Percentiles rank a stretch among this genome's conserved stretches.
These are phyloP conservation scores for Phlyctochytrium bullatum DNA, from an alignment of 192 early-diverging fungal genomes.

Conservation along the genomic window DNA sequence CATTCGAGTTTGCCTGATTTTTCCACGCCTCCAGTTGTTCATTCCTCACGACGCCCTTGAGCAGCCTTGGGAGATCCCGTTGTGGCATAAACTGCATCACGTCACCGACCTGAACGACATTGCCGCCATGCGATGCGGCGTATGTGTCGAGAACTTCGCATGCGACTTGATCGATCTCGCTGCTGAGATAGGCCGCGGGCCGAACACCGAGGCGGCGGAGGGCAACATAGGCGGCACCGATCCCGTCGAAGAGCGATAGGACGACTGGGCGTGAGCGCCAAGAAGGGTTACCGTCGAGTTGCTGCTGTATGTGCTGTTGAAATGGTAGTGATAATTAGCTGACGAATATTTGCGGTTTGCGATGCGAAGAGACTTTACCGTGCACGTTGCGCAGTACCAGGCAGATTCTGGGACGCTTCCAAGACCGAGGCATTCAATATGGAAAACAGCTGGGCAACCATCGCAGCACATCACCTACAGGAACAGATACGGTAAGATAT, in stretches of 20 bases:
- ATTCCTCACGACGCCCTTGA: not conserved
- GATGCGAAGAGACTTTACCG: not conserved
- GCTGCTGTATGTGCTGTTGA: not conserved
- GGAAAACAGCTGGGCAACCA: constrained; percentile 5
- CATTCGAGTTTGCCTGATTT: not conserved
- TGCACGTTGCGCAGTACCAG: not conserved
- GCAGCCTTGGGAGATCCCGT: not conserved
- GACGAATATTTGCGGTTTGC: not conserved
- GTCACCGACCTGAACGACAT: constrained; percentile 7
- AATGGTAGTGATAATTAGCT: too few relatives aligned
- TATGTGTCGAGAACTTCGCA: constrained; percentile 6
- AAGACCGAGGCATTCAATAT: not conserved
- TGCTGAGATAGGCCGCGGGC: constrained; percentile 4
- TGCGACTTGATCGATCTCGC: constrained; percentile 1
- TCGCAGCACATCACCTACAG: constrained; percentile 5
- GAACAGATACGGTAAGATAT: too few relatives aligned
- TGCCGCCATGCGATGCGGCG: not conserved
- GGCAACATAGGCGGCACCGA: constrained; percentile 9
- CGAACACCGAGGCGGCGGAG: constrained; percentile 3
- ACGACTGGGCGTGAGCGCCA: constrained; percentile 1
- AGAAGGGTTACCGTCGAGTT: not conserved
- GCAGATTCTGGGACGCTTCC: not conserved
- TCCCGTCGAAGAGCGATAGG: constrained; percentile 6
- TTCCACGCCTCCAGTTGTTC: not conserved
- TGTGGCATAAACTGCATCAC: not conserved